Evolutionary conservation across 2,329 filamentous ascomycete genomes (phyloP), one percentile per base, ranked within the genome.

Genomic region (Trichoderma pleuroti): DNA sequence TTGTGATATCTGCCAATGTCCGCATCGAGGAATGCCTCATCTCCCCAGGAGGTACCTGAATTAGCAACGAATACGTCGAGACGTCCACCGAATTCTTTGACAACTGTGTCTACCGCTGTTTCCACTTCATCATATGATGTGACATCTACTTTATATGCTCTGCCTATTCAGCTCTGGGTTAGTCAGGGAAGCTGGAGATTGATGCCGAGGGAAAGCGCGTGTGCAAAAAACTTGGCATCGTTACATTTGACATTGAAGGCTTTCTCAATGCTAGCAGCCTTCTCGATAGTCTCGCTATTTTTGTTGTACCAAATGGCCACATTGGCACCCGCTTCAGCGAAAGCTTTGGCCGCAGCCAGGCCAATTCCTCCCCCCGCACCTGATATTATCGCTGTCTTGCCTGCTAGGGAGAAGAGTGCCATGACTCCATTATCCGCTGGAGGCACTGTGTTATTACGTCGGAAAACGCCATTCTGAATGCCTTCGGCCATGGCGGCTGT

Each of bases 51-150:
- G 10, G 49, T 21, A 6, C 79, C 79, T 5, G 79, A 78, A 65
- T 80, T 80, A 56, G 79, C 79, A 30, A 80, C 77, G 66, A 80
- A 77, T 30, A 80, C 74, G 61, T 80, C 79, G 26, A 80, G 73
- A 30, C 76, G 74, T 6, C 63, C 63, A 28, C 76, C 76, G 71
- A 80, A 80, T 59, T 79, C 76, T 21, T 70, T 30, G 34, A 79
- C 73, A 2, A 78, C 75, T 26, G 75, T 73, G n/a, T 74, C 74
- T 9, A 78, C 77, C 4, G 76, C 74, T 16, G 74, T 71, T 72
- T 79, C 76, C 54, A 80, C 78, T 46, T 76, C 71, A 1, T 62
- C 21, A 36, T 68, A 68, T 9, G 71, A 72, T 49, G 71, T 72
- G 9, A 75, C 60, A 21, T 75, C 72, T 5, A 74, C 73, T 62